Evolutionary conservation across 2,329 filamentous ascomycete genomes (phyloP), one percentile per base, ranked within the genome.

Genomic region (Curvularia spicifera): DNA sequence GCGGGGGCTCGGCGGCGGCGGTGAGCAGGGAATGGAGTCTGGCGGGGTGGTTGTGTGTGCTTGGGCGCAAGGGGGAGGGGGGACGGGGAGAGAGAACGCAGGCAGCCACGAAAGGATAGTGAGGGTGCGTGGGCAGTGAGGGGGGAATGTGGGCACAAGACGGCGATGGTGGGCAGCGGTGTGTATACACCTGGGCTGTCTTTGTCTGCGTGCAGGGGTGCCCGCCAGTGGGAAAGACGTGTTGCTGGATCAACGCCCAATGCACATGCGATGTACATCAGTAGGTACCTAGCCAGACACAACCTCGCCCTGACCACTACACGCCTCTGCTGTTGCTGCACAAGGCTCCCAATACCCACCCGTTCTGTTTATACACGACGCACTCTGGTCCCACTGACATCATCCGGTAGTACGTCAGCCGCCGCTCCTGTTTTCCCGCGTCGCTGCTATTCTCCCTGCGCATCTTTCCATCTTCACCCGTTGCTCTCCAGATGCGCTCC

Each of bases 1-100:
- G 53, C 49, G 59, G 66, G 58, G 60, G 65, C 61, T 50, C 42
- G 42, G 28, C 65, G n/a, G 35, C 47, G 47, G 69, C 64, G 69
- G 64, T 70, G 68, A 64, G 67, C 37, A 56, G 46, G 50, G 57
- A 33, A 42, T 13, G 10, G 43, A 46, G 37, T 39, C 35, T 33
- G 48, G 54, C 39, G 56, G 56, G 56, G 51, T 50, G 44, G 28
- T 31, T 7, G 42, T n/a, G 35, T 49, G 46, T 49, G 46, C 47
- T 49, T 46, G 51, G 56, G 33, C 51, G 51, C 15, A 45, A 28
- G 18, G 39, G 31, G 56, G 44, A 15, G 43, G 54, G 44, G 42
- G 26, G 1, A 37, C 13, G 15, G 26, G 33, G 53, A 43, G 22
- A 44, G 54, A 47, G 26, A 4, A n/a, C 44, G 47, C 40, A 54